phyloP scores from a whole-genome alignment of 352 stramenopile species.

The Globisporangium heterothallicum region DNA sequence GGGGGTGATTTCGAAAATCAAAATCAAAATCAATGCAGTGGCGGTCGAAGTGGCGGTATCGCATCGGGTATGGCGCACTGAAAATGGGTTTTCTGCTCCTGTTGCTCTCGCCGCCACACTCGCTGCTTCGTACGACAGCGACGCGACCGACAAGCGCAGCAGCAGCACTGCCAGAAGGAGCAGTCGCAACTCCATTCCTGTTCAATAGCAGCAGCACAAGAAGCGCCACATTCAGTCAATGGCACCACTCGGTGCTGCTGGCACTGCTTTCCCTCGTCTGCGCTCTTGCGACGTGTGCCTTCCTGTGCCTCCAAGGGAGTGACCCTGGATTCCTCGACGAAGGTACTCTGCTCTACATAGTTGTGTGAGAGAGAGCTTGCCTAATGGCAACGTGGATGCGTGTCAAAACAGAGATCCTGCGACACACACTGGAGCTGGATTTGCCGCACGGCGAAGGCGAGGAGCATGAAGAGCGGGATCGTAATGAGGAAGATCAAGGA shows the following conservation, averaged over 20 bases:
- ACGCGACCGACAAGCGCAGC: no score
- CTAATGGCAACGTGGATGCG: not conserved
- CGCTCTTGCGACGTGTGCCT: conserved; percentile 10
- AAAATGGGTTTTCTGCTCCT: not conserved
- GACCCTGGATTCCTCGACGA: conserved; percentile 38
- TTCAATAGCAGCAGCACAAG: no score
- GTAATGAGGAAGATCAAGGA: not conserved
- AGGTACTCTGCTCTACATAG: no score
- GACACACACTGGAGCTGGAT: no score
- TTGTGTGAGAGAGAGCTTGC: not conserved
- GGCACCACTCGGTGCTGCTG: not conserved
- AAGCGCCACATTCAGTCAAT: not conserved
- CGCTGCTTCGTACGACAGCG: not conserved
- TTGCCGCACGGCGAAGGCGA: no score
- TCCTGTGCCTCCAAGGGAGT: conserved; percentile 29
- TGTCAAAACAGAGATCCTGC: not conserved
- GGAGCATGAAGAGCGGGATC: not conserved
- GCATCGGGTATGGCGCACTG: not conserved
- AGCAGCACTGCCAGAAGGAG: no score
- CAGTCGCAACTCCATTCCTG: no score
- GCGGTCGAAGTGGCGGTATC: not conserved
- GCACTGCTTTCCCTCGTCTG: conserved; percentile 4
- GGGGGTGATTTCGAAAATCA: no score
- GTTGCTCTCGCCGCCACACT: conserved; percentile 1
- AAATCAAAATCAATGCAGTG: not conserved